Evolutionary conservation across 192 early-diverging fungal genomes (phyloP), one percentile per base, ranked within the genome.

Genomic region (Gryganskiella cystojenkinii): DNA sequence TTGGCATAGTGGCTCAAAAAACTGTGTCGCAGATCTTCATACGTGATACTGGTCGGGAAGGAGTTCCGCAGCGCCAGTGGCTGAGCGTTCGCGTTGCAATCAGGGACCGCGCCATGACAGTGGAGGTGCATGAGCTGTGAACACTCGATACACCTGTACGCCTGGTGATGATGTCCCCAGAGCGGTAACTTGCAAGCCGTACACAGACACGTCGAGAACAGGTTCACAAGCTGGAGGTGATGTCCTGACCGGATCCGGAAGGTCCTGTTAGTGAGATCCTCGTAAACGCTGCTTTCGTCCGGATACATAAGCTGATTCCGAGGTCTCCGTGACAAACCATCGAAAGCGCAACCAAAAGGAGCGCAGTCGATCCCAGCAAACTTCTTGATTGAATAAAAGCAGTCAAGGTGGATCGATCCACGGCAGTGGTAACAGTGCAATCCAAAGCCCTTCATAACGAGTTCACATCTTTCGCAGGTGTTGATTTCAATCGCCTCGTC

Each of bases 81-180:
- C 20, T 76, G 68, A 9, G 50, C 2, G 0, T n/a, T 43, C 19
- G 17, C 44, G 22, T 27, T 33, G 53, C 68, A 58, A 19, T 71
- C 56, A 9, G 50, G 44, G 14, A 42, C 34, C 10, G 50, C 34
- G 2, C 52, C 53, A 4, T 79, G 60, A 44, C 87, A 88, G 17
- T 70, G 49, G 17, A 60, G 34, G 62, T 89, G 88, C 52, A 83
- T 62, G 61, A 89, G 79, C 17, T 83, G 81, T 42, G 70, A 71
- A 54, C 88, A 89, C 17, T 52, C 67, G 31, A 62, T 73, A 61
- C 88, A 89, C 10, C 84, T 71, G 50, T 89, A 89, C 4, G 82
- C 86, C 45, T 89, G 88, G 44, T 85, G 64, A 19, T 75, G 81
- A 22, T 85, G 62, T 15, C 88, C 88, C 88, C 88, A 89, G 15